Evolutionary conservation across 2,329 filamentous ascomycete genomes (phyloP).

Genomic region (Diaporthe citrichinensis): DNA sequence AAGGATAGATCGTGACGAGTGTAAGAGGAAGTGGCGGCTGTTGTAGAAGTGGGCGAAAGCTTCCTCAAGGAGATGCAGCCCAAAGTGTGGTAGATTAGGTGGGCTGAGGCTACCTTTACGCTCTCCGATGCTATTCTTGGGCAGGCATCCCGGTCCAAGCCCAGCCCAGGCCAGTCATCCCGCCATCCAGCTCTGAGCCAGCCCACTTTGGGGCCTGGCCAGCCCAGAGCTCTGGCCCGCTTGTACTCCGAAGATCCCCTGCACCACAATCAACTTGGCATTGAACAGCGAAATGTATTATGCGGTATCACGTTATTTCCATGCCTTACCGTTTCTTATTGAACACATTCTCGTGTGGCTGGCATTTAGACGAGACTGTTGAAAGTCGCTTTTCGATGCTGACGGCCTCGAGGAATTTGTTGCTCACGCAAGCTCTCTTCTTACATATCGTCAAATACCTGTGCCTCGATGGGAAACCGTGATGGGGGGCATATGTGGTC

Average conservation of each 20-base stretch:
- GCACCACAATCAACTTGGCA: neutral
- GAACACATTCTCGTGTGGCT: neutral
- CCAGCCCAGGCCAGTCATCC: constrained; percentile 9
- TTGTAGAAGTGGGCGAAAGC: neutral
- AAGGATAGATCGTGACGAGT: neutral
- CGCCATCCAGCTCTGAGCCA: neutral
- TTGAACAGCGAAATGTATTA: neutral
- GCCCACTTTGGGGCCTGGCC: constrained; percentile 2
- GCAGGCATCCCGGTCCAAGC: constrained; percentile 34
- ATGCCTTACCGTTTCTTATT: neutral
- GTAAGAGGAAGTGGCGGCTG: neutral
- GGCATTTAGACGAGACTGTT: neutral
- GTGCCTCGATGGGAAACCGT: neutral
- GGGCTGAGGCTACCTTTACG: constrained; percentile 30
- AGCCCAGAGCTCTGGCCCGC: constrained; percentile 21
- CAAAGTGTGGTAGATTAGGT: constrained; percentile 7
- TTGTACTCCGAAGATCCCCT: neutral
- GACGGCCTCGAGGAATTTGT: neutral
- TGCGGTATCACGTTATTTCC: neutral
- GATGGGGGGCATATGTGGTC: neutral
- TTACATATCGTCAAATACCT: neutral
- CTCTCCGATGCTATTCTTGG: constrained; percentile 40
- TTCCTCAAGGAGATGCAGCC: constrained; percentile 22
- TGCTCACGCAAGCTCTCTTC: neutral
- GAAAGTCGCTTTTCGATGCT: neutral